Evolutionary conservation across 2,329 filamentous ascomycete species (phyloP), one percentile per base, ranked within the genome.

Genomic region (Aspergillus sp.): DNA sequence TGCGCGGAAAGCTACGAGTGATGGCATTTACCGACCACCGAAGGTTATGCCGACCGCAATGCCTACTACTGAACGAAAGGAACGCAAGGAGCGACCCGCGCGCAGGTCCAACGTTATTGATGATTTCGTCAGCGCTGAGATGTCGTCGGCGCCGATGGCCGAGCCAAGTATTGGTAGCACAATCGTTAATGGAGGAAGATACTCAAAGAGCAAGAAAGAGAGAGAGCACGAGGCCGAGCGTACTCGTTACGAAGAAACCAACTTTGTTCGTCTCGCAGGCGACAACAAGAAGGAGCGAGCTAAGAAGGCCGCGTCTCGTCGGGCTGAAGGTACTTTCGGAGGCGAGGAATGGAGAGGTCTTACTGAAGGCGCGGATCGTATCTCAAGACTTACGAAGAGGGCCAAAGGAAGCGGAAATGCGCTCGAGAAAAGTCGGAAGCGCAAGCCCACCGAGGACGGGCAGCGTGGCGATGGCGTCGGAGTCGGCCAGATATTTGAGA

Each of bases 281-380:
- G 85, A 90, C 74, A 90, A 86, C 77, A 98, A 96, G 82, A 96
- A 96, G 78, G 92, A 96, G 5, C 79, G 80, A 58, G 83, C 86
- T 48, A 88, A 90, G 79, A 86, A 84, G 72, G 73, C 75, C 17
- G 72, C 75, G n/a, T 71, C 75, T 39, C 72, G 74, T 44, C 48
- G 61, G 37, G 70, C 74, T 35, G 68, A 68, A 80, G 71, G 68
- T 76, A 87, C 81, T 75, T 97, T 90, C 77, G 93, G 93, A 61
- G 95, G 95, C 52, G 95, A 98, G 76, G 95, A 98, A 71, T 98
- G 92, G 91, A 85, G 88, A 62, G 87, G 89, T 24, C 79, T 99
- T 45, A 91, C 90, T 56, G 88, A 93, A 71, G 91, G 92, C 7
- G 85, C 93, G 52, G 91, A 96, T 75, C 84, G 93, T 45, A 96